A percentile compares a stretch with the other conserved stretches of the same genome.
phyloP scores from a whole-genome alignment of 768 basidiomycete species.

The Tulasnella sp. region DNA sequence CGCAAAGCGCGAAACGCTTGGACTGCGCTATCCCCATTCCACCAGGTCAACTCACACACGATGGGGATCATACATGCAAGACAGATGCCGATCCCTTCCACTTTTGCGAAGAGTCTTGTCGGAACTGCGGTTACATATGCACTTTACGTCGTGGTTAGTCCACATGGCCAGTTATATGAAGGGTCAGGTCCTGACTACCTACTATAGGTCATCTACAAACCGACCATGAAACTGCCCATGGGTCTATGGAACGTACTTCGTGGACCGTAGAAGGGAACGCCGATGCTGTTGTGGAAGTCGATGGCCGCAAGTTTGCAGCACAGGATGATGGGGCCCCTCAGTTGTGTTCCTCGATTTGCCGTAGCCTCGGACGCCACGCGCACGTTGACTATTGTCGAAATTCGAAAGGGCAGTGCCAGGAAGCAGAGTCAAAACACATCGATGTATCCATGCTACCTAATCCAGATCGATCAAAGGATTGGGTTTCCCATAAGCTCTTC shows the following conservation, averaged over 20 bases:
- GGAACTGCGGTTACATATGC: conserved; percentile 51
- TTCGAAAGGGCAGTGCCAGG: conserved; percentile 36
- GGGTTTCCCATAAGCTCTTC: conserved; percentile 45
- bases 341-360: neutral
- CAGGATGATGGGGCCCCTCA: conserved; percentile 21
- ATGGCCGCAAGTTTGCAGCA: conserved; percentile 40
- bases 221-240: conserved; percentile 56
- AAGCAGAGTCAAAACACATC: conserved; percentile 43
- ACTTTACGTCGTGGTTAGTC: conserved; percentile 45
- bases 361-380: conserved; percentile 34
- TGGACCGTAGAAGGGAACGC: conserved; percentile 53
- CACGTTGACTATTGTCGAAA: conserved; percentile 53
- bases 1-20: conserved; percentile 43
- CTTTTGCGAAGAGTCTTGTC: conserved; percentile 48
- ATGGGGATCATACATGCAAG: conserved; percentile 44
- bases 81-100: conserved; percentile 42
- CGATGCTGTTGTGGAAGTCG: conserved; percentile 43
- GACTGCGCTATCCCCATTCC: conserved; percentile 44
- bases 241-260: conserved; percentile 50
- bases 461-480: conserved; percentile 45
- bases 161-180: neutral
- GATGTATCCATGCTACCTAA: conserved; percentile 37
- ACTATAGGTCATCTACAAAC: conserved; percentile 47
- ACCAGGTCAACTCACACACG: conserved; percentile 37
- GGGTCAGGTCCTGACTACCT: neutral